These are phyloP conservation scores for Hygrophoropsis aurantiaca DNA, from an alignment of 768 basidiomycete species.

Conservation along the genomic window DNA sequence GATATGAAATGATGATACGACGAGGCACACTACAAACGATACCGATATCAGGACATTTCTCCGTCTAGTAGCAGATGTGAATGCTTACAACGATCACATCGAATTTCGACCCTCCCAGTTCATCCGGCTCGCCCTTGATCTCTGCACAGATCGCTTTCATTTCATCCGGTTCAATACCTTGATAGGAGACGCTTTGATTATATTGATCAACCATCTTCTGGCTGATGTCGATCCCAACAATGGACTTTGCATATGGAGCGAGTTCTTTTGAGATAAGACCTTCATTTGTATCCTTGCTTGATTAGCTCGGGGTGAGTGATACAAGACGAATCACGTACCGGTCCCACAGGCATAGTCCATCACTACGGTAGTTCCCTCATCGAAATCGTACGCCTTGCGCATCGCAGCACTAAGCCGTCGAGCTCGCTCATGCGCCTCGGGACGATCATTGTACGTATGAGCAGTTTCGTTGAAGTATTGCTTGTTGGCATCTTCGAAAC, in stretches of 20 bases:
- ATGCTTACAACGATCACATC: conserved; percentile 72
- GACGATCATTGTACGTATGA: conserved; percentile 23
- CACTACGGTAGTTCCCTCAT: conserved; percentile 53
- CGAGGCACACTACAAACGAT: conserved; percentile 48
- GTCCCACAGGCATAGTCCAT: conserved; percentile 80
- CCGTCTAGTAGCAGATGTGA: too few species aligned
- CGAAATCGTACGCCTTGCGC: conserved; percentile 43
- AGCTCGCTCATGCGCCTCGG: conserved; percentile 17
- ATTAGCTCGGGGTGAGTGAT: not conserved
- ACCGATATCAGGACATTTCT: not conserved
- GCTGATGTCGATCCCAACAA: conserved; percentile 78
- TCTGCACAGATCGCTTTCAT: conserved; percentile 62
- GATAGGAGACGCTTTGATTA: conserved; percentile 55
- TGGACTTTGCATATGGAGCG: conserved; percentile 55
- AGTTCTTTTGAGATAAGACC: conserved; percentile 65
- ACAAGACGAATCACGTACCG: conserved; percentile 36
- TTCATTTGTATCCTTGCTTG: conserved; percentile 20
- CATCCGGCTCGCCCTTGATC: conserved; percentile 45
- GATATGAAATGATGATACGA: conserved; percentile 65
- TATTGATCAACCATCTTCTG: conserved; percentile 67
- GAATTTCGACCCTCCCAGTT: conserved; percentile 56
- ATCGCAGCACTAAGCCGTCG: conserved; percentile 27
- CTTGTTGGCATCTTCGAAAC: conserved; percentile 23
- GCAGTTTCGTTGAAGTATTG: conserved; percentile 24
- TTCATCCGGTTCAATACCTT: conserved; percentile 63